Base-by-base conservation (phyloP, 164 flowering plant genomes). In the Magnolia changhungtana region DNA sequence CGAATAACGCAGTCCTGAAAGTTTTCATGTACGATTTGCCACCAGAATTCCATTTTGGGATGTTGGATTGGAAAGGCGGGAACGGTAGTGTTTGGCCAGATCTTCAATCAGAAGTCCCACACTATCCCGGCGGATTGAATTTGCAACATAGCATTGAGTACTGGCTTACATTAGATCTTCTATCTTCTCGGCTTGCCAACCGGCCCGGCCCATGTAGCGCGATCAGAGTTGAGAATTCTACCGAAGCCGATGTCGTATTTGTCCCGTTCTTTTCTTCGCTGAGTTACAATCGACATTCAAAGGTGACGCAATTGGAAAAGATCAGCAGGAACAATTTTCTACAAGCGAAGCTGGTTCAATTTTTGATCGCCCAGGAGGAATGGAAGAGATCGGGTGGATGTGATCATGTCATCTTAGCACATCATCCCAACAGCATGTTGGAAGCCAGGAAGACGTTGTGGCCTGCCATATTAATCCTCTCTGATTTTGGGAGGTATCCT, bases 401-500 rank as follows among this genome's bases (percentile, higher is more conserved):
- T 50, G 95, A 96, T 73, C 99, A 96, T 83, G 61, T 96, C 11
- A 77, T 96, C 23, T 1, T 96, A 82, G 98, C 98, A 19, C 98
- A 95, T 81, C 98, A 95, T 82, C 98, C 98, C 7, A 95, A 95
- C 75, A 95, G 98, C 78, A 72, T 96, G 82, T 78, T 87, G 69
- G 87, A 87, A 80, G 98, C 98, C 59, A 90, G 99, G 82, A 84
- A 78, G 84, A 82, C 87, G 81, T 84, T 96, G 8, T 89, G 93
- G 93, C 92, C 97, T 71, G 94, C 95, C 63, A 89, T 86, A 73
- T 91, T 88, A 71, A 86, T 94, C 50, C 90, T 96, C 31, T 74
- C 99, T 1, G 99, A 96, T 81, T 96, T 94, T 77, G 99, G 99
- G 63, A 91, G 99, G 81, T 96, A 96, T 82, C 97, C 97, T 55